These are phyloP conservation scores for Geotrichum klebahnii DNA, from an alignment of 1,139 yeast genomes.

Conservation along the genomic window DNA sequence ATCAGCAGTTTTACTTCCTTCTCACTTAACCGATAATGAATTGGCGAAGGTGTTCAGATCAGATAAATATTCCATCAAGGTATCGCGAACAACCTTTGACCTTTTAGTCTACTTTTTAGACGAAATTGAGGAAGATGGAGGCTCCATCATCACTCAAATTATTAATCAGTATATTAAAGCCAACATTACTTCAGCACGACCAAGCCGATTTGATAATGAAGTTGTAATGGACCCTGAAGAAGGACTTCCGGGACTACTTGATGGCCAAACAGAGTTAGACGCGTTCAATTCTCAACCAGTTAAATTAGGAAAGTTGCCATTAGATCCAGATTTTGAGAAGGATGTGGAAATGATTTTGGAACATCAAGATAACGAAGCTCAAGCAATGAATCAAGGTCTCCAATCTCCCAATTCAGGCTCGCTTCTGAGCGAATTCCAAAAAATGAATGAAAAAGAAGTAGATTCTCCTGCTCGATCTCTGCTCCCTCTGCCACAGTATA, in stretches of 20 bases:
- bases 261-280: conserved; percentile 33
- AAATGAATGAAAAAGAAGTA: conserved; percentile 43
- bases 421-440: conserved; percentile 48
- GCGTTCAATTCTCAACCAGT: conserved; percentile 69
- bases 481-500: conserved; percentile 81
- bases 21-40: conserved; percentile 78
- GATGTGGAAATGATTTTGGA: conserved; percentile 83
- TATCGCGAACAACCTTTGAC: conserved; percentile 82
- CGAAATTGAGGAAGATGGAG: conserved; percentile 91
- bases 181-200: conserved; percentile 44
- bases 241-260: conserved; percentile 59
- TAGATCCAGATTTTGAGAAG: conserved; percentile 76
- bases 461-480: conserved; percentile 73
- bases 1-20: conserved; percentile 70
- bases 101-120: conserved; percentile 79
- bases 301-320: conserved; percentile 75
- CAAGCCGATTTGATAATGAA: conserved; percentile 35
- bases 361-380: conserved; percentile 53
- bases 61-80: conserved; percentile 68
- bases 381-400: conserved; percentile 17
- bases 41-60: conserved; percentile 70
- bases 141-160: conserved; percentile 76
- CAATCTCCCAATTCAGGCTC: conserved; percentile 30
- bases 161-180: conserved; percentile 84
- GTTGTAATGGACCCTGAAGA: conserved; percentile 49